phyloP scores from a whole-genome alignment of 2,329 filamentous ascomycete genomes.

The Fusarium chuoi region DNA sequence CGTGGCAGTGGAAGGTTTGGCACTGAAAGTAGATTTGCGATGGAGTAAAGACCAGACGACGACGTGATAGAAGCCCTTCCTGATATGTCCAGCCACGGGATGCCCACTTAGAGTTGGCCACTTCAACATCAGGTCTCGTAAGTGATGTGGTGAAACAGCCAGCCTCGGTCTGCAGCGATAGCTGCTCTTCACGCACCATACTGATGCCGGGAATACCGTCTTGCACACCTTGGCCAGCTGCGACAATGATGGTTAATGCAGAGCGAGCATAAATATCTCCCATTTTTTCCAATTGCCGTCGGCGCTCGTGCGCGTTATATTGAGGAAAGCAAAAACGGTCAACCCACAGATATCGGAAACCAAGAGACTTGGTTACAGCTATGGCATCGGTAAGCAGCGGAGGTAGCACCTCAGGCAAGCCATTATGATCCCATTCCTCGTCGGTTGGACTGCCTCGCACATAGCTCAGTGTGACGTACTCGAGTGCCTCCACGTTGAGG shows the following conservation, averaged over 20 bases:
- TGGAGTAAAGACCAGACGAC: slow-evolving; percentile 51
- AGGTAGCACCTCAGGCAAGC: slow-evolving; percentile 43
- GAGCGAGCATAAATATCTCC: slow-evolving; percentile 50
- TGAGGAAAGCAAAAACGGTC: slow-evolving; percentile 51
- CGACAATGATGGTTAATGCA: slow-evolving; percentile 49
- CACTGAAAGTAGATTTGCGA: slow-evolving; percentile 54
- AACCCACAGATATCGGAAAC: slow-evolving; percentile 52
- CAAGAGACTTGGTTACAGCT: slow-evolving; percentile 45
- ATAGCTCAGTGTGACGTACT: slow-evolving; percentile 53
- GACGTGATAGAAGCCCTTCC: slow-evolving; percentile 50
- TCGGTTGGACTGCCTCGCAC: slow-evolving; percentile 42
- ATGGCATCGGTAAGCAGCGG: slow-evolving; percentile 50
- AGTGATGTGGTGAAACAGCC: slow-evolving; percentile 52
- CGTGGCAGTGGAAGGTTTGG: slow-evolving; percentile 51
- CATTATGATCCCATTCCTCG: slow-evolving; percentile 28
- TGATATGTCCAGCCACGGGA: slow-evolving; percentile 51
- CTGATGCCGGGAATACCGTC: slow-evolving; percentile 51
- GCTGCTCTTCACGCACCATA: slow-evolving; percentile 48
- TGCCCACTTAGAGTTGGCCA: slow-evolving; percentile 50
- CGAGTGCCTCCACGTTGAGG: slow-evolving; percentile 30
- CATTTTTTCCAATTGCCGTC: slow-evolving; percentile 46
- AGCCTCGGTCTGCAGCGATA: slow-evolving; percentile 48
- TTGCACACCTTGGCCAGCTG: slow-evolving; percentile 45
- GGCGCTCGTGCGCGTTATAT: slow-evolving; percentile 40
- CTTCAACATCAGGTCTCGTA: slow-evolving; percentile 49